phyloP scores from a whole-genome alignment of 495 filamentous ascomycete genomes.

The Opeltia flavorubescens region DNA sequence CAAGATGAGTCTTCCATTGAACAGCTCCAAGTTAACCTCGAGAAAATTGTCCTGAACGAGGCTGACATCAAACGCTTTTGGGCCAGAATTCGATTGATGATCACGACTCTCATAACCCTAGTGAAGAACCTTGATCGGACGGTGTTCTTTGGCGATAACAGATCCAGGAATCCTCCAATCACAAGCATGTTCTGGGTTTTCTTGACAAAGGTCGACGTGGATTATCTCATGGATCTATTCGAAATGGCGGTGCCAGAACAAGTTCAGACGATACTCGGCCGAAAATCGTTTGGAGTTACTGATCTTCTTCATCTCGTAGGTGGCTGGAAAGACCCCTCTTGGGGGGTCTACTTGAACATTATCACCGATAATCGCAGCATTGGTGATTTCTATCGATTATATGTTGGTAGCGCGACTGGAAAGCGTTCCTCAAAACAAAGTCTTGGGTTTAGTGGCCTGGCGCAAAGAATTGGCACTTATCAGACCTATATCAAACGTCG shows the following conservation, averaged over 20 bases:
- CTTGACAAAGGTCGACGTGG: background rate
- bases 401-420: background rate
- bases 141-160: background rate
- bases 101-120: background rate
- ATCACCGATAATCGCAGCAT: no score
- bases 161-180: background rate
- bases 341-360: background rate
- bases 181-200: background rate
- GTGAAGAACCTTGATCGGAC: background rate
- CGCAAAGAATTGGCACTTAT: background rate
- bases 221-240: background rate
- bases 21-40: conserved; percentile 6
- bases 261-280: background rate
- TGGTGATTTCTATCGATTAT: background rate
- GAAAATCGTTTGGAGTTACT: background rate
- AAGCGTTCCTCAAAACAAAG: background rate
- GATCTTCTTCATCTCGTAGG: background rate
- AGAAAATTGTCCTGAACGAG: no score
- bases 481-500: background rate
- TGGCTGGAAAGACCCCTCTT: background rate
- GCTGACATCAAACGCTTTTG: conserved; percentile 1
- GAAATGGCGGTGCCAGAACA: background rate
- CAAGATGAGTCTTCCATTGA: conserved; percentile 17
- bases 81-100: conserved; percentile 5
- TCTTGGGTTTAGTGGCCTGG: background rate